Evolutionary conservation across 2,329 filamentous ascomycete genomes (phyloP).

Genomic region (Aspergillus thermomutatus): DNA sequence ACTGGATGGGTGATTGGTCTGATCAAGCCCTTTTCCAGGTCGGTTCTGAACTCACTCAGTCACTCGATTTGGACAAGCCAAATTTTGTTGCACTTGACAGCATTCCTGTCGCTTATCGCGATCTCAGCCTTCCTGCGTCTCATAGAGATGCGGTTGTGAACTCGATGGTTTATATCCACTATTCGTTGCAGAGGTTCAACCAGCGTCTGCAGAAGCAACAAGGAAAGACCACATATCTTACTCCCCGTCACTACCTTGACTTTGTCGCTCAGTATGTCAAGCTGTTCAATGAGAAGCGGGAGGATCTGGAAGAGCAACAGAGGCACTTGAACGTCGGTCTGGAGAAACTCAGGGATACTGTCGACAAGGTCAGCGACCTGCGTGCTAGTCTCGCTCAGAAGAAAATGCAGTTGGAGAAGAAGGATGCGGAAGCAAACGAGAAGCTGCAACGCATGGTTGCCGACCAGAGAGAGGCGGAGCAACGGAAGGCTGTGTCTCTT

Average conservation of each 20-base stretch:
- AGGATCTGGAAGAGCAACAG: conserved; percentile 97
- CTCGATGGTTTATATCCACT: conserved; percentile 98
- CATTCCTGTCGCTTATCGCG: conserved; percentile 88
- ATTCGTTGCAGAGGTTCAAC: conserved; percentile 90
- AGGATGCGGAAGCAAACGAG: conserved; percentile 93
- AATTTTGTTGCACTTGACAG: conserved; percentile 85
- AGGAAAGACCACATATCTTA: conserved; percentile 87
- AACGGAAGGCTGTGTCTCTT: conserved; percentile 80
- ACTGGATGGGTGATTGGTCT: conserved; percentile 99
- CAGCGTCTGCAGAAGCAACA: conserved; percentile 84
- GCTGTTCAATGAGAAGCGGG: conserved; percentile 95
- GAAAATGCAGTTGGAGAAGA: conserved; percentile 86
- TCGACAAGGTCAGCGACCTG: conserved; percentile 93
- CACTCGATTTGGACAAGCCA: conserved; percentile 87
- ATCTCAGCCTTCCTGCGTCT: conserved; percentile 76
- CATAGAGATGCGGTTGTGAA: conserved; percentile 94
- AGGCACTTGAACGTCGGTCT: conserved; percentile 96
- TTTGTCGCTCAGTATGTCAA: conserved; percentile 98
- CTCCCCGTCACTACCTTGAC: conserved; percentile 93
- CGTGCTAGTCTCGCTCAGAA: conserved; percentile 89
- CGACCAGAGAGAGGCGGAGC: conserved; percentile 90
- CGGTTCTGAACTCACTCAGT: conserved; percentile 88
- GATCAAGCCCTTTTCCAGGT: conserved; percentile 99
- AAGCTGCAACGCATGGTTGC: conserved; percentile 97
- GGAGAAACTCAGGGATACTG: conserved; percentile 93